Conservation (phyloP, 1,284 basidiomycete species). For the Mycena citricolor region DNA sequence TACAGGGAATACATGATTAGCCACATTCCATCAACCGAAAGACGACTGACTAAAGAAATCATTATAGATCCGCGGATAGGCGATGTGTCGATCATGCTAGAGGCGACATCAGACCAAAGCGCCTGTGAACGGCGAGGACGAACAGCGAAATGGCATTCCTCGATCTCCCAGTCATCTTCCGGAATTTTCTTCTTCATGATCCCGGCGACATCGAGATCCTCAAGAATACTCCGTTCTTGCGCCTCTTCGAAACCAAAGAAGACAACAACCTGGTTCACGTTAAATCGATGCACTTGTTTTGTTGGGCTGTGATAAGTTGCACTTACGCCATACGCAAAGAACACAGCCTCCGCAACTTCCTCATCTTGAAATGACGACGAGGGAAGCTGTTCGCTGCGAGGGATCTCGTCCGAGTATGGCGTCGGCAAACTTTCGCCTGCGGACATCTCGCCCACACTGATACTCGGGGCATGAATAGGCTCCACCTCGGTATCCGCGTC, state of each 20-base stretch:
- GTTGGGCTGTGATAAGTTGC: too few relatives aligned
- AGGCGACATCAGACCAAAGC: conserved; percentile 10
- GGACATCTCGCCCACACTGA: neutral
- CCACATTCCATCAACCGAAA: neutral
- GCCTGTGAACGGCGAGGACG: conserved; percentile 27
- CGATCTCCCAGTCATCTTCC: conserved; percentile 83
- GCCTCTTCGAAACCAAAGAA: conserved; percentile 82
- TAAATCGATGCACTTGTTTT: too few relatives aligned
- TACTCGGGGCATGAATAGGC: conserved; percentile 5
- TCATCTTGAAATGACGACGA: conserved; percentile 32
- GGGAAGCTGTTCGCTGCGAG: conserved; percentile 8
- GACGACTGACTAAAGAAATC: conserved; percentile 80
- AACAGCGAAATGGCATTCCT: conserved; percentile 86
- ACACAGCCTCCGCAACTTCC: conserved; percentile 79
- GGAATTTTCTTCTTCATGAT: conserved; percentile 58
- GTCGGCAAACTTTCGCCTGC: conserved; percentile 5
- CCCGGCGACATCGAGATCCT: conserved; percentile 76
- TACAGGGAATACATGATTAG: conserved; percentile 30
- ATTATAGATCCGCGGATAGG: conserved; percentile 86
- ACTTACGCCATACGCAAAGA: conserved; percentile 76
- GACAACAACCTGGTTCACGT: conserved; percentile 59
- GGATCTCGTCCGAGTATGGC: conserved; percentile 3
- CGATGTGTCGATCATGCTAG: conserved; percentile 84
- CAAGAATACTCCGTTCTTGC: conserved; percentile 78
- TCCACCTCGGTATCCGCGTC: conserved; percentile 19